Evolutionary conservation across 2,329 filamentous ascomycete species (phyloP).

Genomic region (Arthrobotrys entomopaga): DNA sequence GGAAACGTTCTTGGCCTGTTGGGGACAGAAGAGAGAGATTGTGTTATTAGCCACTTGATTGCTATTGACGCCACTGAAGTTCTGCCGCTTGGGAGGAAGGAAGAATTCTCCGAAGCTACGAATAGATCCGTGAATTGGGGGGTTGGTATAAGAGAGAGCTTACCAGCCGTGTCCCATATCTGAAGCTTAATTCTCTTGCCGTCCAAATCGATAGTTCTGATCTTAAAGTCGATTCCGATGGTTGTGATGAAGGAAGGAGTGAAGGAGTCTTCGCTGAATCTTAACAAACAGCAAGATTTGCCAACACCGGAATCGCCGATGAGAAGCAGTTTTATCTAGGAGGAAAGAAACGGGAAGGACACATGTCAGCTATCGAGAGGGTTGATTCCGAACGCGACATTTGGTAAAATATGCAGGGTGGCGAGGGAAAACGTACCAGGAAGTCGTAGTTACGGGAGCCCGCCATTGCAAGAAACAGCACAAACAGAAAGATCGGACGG

Average conservation of each 20-base stretch:
- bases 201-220: constrained; percentile 97
- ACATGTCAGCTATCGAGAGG: constrained; percentile 57
- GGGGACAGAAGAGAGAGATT: neutral
- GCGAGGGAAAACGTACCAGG: constrained; percentile 74
- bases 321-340: constrained; percentile 92
- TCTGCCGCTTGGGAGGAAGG: constrained; percentile 16
- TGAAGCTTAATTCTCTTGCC: constrained; percentile 99
- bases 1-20: constrained; percentile 87
- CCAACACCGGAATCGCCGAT: constrained; percentile 97
- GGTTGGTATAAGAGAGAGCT: constrained; percentile 7
- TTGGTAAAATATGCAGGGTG: constrained; percentile 44
- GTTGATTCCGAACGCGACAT: constrained; percentile 56
- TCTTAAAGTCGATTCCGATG: constrained; percentile 99
- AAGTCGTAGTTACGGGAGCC: constrained; percentile 99
- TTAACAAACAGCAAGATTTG: constrained; percentile 95
- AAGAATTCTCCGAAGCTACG: constrained; percentile 12
- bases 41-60: constrained; percentile 21
- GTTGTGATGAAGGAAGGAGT: constrained; percentile 98
- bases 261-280: constrained; percentile 97
- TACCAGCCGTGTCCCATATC: constrained; percentile 95
- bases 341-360: constrained; percentile 37
- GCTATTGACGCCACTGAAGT: constrained; percentile 31
- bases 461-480: constrained; percentile 72
- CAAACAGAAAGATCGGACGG: constrained; percentile 1
- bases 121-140: neutral